Conservation (phyloP, 2,329 filamentous ascomycete genomes). For the Zymoseptoria pseudotritici region DNA sequence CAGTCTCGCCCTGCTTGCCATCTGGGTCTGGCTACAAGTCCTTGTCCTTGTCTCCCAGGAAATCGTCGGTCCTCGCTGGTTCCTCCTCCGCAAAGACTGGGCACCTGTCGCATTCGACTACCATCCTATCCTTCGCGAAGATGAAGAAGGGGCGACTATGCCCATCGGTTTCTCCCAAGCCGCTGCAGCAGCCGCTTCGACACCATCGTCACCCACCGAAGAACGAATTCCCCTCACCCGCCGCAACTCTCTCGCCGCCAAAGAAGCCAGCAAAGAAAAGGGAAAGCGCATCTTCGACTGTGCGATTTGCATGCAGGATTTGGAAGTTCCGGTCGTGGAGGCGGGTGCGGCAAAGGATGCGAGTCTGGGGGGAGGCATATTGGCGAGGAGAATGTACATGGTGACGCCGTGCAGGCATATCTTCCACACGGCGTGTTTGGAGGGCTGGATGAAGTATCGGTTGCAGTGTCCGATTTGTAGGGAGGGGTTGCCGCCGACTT, state of each 20-base stretch:
- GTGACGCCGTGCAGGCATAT: constrained; percentile 94
- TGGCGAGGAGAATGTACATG: constrained; percentile 85
- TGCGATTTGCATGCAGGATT: constrained; percentile 85
- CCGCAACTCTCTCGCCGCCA: constrained; percentile 11
- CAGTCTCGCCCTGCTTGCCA: constrained; percentile 57
- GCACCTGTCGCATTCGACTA: constrained; percentile 79
- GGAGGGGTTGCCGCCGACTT: constrained; percentile 68
- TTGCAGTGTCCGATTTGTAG: constrained; percentile 93
- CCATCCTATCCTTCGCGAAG: constrained; percentile 78
- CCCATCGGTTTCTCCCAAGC: constrained; percentile 59
- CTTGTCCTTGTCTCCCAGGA: constrained; percentile 73
- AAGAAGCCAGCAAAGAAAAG: constrained; percentile 38
- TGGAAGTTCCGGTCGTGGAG: constrained; percentile 77
- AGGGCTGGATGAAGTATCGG: constrained; percentile 92
- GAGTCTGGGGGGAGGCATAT: constrained; percentile 52
- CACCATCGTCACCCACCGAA: constrained; percentile 20
- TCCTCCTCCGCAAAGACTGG: constrained; percentile 59
- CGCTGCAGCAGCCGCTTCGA: constrained; percentile 17
- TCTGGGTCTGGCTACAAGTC: constrained; percentile 85
- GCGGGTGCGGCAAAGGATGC: constrained; percentile 33
- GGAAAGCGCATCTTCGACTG: constrained; percentile 70
- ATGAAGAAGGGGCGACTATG: constrained; percentile 67
- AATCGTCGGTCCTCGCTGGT: constrained; percentile 80
- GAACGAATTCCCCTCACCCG: constrained; percentile 20
- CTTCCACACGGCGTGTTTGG: constrained; percentile 84